Conservation (phyloP, 2,329 filamentous ascomycete genomes). For the Alternaria conjuncta region DNA sequence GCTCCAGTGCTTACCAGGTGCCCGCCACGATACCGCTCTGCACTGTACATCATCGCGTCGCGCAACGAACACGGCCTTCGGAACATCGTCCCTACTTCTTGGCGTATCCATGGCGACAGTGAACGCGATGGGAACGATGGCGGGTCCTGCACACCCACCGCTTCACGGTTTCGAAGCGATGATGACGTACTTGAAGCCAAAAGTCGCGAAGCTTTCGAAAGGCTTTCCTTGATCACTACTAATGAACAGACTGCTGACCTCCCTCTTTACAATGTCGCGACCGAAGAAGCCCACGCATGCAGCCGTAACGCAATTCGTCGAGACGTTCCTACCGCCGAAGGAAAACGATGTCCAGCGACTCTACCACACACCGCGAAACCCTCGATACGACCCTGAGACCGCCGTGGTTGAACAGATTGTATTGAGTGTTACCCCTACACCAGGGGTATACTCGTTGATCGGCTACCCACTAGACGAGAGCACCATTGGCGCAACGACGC, state of each 20-base stretch:
- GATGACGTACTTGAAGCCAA: constrained; percentile 30
- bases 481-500: not conserved
- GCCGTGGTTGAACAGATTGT: constrained; percentile 40
- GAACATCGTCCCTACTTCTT: not conserved
- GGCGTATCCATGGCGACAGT: not conserved
- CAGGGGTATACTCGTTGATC: constrained; percentile 38
- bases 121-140: not conserved
- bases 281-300: constrained; percentile 34
- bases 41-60: not conserved
- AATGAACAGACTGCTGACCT: constrained; percentile 8
- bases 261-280: constrained; percentile 23
- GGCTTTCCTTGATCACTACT: constrained; percentile 1
- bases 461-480: constrained; percentile 20
- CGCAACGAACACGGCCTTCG: not conserved
- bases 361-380: constrained; percentile 41
- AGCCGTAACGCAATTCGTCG: constrained; percentile 35
- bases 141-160: not conserved
- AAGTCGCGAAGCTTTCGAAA: constrained; percentile 10
- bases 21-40: not conserved
- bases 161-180: not conserved
- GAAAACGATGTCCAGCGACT: constrained; percentile 43
- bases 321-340: constrained; percentile 37
- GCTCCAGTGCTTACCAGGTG: not conserved
- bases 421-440: constrained; percentile 40
- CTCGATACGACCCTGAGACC: constrained; percentile 35